A percentile compares a stretch with the other conserved stretches of the same genome.
These are phyloP conservation scores for Fusarium oxysporum DNA, from an alignment of 2,329 filamentous ascomycete genomes.

Conservation along the genomic window DNA sequence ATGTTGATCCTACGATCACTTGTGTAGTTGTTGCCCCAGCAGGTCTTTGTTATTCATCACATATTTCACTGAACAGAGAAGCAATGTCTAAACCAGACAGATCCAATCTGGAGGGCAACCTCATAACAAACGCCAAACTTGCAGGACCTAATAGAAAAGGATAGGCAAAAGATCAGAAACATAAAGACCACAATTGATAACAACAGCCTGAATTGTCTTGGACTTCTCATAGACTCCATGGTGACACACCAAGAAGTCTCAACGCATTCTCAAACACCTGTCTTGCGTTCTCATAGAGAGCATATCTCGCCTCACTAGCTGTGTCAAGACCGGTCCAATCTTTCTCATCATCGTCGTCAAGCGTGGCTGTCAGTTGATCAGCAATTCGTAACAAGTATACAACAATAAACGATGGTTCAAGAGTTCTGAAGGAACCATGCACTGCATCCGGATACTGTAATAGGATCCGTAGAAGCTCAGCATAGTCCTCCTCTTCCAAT, in stretches of 20 bases:
- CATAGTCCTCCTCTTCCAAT: slow-evolving; percentile 36
- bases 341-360: slow-evolving; percentile 65
- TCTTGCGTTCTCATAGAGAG: slow-evolving; percentile 63
- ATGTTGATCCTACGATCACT: rapidly evolving
- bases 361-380: slow-evolving; percentile 36
- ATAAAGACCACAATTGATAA: not conserved
- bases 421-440: slow-evolving; percentile 70
- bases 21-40: rapidly evolving
- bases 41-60: rapidly evolving
- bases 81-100: not conserved
- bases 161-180: not conserved
- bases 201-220: rapidly evolving
- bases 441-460: slow-evolving; percentile 75
- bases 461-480: slow-evolving; percentile 63
- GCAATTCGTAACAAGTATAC: slow-evolving; percentile 61
- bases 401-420: slow-evolving; percentile 75
- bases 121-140: not conserved
- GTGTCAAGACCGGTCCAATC: slow-evolving; percentile 56
- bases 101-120: not conserved
- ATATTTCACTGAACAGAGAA: rapidly evolving
- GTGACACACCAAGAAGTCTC: slow-evolving; percentile 54
- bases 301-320: slow-evolving; percentile 66
- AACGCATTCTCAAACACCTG: slow-evolving; percentile 47
- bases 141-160: rapidly evolving
- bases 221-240: slow-evolving; percentile 13